Conservation (phyloP, 768 basidiomycete genomes). For the Mycena floridula region DNA sequence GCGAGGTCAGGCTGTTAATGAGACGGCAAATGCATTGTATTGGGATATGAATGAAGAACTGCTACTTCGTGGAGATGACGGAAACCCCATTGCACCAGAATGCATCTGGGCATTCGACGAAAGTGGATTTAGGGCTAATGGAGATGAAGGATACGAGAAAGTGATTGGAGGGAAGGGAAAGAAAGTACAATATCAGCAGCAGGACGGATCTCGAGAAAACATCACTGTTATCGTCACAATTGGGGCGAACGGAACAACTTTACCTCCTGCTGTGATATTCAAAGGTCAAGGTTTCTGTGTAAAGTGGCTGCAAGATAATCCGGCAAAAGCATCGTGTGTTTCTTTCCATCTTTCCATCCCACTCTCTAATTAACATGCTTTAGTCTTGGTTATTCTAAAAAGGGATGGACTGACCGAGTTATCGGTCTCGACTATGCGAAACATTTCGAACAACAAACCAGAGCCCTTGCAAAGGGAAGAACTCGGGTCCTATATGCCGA, state of each 20-base stretch:
- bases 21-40: conserved; percentile 24
- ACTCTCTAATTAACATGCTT: conserved; percentile 3
- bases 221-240: conserved; percentile 30
- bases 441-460: conserved; percentile 22
- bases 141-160: not conserved
- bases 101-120: conserved; percentile 4
- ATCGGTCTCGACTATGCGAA: conserved; percentile 23
- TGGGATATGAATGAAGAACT: conserved; percentile 24
- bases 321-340: conserved; percentile 32
- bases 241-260: conserved; percentile 29
- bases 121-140: not conserved
- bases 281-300: conserved; percentile 29
- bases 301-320: conserved; percentile 35
- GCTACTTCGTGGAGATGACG: conserved; percentile 7
- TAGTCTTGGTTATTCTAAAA: conserved; percentile 15
- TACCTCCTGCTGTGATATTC: conserved; percentile 32
- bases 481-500: conserved; percentile 24
- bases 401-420: conserved; percentile 20
- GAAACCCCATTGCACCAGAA: not conserved
- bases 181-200: conserved; percentile 23
- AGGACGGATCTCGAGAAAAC: conserved; percentile 22
- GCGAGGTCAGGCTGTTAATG: conserved; percentile 30
- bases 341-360: conserved; percentile 1
- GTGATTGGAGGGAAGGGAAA: conserved; percentile 21
- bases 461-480: conserved; percentile 16